Percentiles rank a stretch among this genome's conserved stretches.
Conservation (phyloP, 2,329 filamentous ascomycete genomes). For the Colletotrichum noveboracense region DNA sequence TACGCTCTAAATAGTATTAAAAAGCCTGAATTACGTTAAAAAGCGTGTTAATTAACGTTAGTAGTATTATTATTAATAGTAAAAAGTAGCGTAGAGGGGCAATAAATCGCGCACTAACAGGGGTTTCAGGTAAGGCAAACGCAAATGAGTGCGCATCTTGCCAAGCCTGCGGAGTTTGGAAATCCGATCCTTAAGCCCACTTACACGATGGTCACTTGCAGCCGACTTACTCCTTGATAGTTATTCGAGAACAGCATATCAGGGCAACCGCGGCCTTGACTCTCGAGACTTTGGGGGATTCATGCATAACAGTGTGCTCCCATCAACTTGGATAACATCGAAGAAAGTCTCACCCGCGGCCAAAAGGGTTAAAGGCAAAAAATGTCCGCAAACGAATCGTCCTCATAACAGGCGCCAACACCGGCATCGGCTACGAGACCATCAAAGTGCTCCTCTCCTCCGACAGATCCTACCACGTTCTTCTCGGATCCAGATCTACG, state of each 20-base stretch:
- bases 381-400: constrained; percentile 35
- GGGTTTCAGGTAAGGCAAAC: too few relatives aligned
- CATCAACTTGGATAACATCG: background rate
- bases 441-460: constrained; percentile 59
- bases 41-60: too few relatives aligned
- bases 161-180: background rate
- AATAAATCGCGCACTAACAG: too few relatives aligned
- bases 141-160: too few relatives aligned
- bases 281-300: background rate
- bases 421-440: constrained; percentile 64
- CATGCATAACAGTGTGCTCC: too few relatives aligned
- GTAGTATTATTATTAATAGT: too few relatives aligned
- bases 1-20: too few relatives aligned
- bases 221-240: background rate
- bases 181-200: background rate
- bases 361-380: too few relatives aligned
- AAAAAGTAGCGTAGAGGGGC: too few relatives aligned
- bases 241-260: background rate
- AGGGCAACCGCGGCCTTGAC: rapidly evolving
- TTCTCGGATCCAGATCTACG: constrained; percentile 58
- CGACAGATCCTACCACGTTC: constrained; percentile 52
- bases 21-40: too few relatives aligned
- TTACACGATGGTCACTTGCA: background rate
- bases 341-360: too few relatives aligned
- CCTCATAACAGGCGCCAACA: constrained; percentile 66